Evolutionary conservation across 2,329 filamentous ascomycete species (phyloP).

Genomic region (Aspergillus flavus): DNA sequence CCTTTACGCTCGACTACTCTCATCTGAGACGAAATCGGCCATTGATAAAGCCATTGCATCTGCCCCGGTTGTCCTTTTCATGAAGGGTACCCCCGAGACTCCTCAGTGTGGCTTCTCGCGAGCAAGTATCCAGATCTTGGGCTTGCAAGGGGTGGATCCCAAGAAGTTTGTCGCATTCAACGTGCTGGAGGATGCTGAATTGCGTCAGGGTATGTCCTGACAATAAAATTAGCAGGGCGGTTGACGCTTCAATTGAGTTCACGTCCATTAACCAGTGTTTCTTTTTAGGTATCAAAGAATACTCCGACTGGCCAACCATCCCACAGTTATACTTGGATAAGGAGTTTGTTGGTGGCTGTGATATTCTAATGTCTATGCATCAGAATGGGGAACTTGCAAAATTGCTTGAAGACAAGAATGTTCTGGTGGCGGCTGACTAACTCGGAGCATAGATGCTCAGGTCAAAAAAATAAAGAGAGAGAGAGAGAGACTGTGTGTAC

Average conservation of each 20-base stretch:
- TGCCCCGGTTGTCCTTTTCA: constrained; percentile 93
- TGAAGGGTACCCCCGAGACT: constrained; percentile 97
- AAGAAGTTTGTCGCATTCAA: constrained; percentile 98
- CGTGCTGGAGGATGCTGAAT: constrained; percentile 85
- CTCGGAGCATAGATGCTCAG: neutral
- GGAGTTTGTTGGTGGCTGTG: constrained; percentile 96
- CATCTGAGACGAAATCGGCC: constrained; percentile 74
- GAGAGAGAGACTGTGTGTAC: too few species aligned
- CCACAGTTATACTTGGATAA: constrained; percentile 94
- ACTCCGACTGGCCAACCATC: constrained; percentile 98
- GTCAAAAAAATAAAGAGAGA: too few species aligned
- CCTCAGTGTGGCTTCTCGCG: constrained; percentile 97
- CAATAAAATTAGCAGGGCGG: neutral
- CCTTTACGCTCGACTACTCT: constrained; percentile 66
- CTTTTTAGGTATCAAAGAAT: constrained; percentile 87
- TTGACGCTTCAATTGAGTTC: neutral
- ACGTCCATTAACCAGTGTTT: constrained; percentile 6
- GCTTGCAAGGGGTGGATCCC: constrained; percentile 92
- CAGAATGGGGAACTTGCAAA: constrained; percentile 92
- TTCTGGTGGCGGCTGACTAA: constrained; percentile 68
- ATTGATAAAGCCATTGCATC: constrained; percentile 89
- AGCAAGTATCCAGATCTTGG: constrained; percentile 91
- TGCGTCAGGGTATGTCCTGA: constrained; percentile 69
- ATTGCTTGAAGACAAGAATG: constrained; percentile 86
- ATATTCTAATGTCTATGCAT: constrained; percentile 96